Evolutionary conservation across 129 eudicot species (phyloP).

Genomic region (Escallonia rubra): DNA sequence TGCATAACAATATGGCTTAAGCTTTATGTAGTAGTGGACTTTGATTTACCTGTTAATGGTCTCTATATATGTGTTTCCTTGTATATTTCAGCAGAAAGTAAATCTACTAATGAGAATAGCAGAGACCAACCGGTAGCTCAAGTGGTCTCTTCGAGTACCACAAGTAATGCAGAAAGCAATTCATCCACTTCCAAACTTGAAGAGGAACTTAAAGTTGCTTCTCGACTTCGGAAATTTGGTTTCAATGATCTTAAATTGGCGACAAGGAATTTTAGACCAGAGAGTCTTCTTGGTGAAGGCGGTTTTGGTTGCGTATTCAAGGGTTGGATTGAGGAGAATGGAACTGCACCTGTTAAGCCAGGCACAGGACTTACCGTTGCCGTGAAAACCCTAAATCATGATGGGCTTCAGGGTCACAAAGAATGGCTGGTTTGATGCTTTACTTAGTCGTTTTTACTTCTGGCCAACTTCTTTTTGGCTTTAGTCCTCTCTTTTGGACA

Average conservation of each 20-base stretch:
- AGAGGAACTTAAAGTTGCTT: constrained; percentile 76
- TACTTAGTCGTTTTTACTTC: constrained; percentile 5
- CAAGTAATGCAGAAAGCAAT: constrained; percentile 65
- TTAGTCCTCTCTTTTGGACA: neutral
- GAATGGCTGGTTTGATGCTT: constrained; percentile 82
- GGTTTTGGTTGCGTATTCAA: constrained; percentile 94
- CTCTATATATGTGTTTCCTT: neutral
- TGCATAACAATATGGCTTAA: too few relatives aligned
- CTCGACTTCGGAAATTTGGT: constrained; percentile 78
- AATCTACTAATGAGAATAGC: constrained; percentile 47
- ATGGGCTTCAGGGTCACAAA: constrained; percentile 98
- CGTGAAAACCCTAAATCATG: constrained; percentile 91
- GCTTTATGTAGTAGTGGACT: too few relatives aligned
- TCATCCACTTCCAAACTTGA: constrained; percentile 59
- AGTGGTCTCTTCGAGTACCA: constrained; percentile 53
- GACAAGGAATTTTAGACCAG: constrained; percentile 93
- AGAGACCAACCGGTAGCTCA: constrained; percentile 56
- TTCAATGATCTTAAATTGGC: constrained; percentile 85
- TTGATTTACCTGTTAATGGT: too few relatives aligned
- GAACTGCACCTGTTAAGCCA: constrained; percentile 95
- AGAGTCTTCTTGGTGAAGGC: constrained; percentile 92
- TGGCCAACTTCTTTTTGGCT: neutral
- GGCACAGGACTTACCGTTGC: constrained; percentile 99
- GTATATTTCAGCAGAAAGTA: constrained; percentile 40
- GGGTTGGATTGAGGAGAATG: constrained; percentile 97